Base-by-base conservation (phyloP, 208 protist species). In the Kentomonas sorsogonicus region DNA sequence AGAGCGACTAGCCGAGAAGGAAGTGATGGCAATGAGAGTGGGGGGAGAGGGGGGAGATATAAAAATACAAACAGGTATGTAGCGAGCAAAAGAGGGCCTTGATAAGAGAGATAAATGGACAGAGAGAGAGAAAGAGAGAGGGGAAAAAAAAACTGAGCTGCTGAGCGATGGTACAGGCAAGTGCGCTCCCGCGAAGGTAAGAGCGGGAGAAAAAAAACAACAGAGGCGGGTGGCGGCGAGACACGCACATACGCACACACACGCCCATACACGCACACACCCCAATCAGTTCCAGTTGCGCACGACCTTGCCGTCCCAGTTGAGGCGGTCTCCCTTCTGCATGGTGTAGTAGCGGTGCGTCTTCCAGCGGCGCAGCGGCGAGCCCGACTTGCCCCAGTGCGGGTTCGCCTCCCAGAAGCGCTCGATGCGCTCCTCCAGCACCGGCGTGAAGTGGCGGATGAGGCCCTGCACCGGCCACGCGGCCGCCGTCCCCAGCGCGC, bases 391-490 rank as follows among this genome's bases (percentile, higher is more conserved):
- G 4, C 84, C 83, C 84, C 83, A 95, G 64, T 91, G 85, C 10
- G 85, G 88, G 70, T 92, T 92, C 5, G 82, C 88, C 61, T 79
- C 76, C 78, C 92, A 83, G 81, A 82, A 97, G 44, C 71, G 38
- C 38, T 90, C 83, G 55, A 98, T 98, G 53, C 97, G 86, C 36
- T 93, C 86, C 74, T 99, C 97, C 30, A 99, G 83, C 58, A 98
- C 78, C 2, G 89, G 97, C 18, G 87, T 66, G 71, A 99, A 99
- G 78, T 99, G 94, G 44, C 97, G 81, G 50, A 99, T 97, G 43
- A 99, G 83, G 26, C 97, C 98, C 71, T 98, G 97, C 45, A 99
- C 94, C 44, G 97, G 97, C 97, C 98, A 99, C 22, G 97, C 96
- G 10, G 97, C 98, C 11, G 98, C 98, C 54, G 98, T 98, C 51